phyloP scores from a whole-genome alignment of 345 rosid genomes.

The Euphorbia lathyris region DNA sequence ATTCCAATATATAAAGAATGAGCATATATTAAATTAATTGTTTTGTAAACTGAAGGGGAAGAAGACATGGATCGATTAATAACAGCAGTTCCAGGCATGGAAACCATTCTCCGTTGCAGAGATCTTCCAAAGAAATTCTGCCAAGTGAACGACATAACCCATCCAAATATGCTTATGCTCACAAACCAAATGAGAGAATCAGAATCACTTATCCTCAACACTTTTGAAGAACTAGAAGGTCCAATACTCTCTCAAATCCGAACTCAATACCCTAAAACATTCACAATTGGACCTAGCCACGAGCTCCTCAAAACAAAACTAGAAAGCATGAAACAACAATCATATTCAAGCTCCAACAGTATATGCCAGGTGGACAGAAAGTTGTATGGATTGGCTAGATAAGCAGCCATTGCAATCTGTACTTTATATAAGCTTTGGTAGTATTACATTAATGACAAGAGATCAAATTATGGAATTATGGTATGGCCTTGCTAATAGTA shows the following conservation, averaged over 20 bases:
- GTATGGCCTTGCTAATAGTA: constrained; percentile 26
- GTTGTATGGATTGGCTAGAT: constrained; percentile 45
- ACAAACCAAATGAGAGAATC: constrained; percentile 26
- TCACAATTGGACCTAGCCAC: constrained; percentile 56
- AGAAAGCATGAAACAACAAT: background rate
- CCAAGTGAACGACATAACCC: constrained; percentile 22
- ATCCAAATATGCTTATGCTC: constrained; percentile 16
- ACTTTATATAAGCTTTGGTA: constrained; percentile 48
- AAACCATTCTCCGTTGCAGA: constrained; percentile 35
- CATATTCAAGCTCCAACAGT: constrained; percentile 12
- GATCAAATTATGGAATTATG: background rate
- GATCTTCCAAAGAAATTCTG: constrained; percentile 46
- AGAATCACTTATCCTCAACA: constrained; percentile 40
- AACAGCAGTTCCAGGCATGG: constrained; percentile 41
- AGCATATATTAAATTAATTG: too few species aligned
- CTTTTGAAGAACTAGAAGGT: constrained; percentile 56
- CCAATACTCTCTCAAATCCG: constrained; percentile 45
- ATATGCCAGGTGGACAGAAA: constrained; percentile 36
- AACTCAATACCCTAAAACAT: constrained; percentile 31
- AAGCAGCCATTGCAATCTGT: constrained; percentile 34
- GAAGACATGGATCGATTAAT: constrained; percentile 45
- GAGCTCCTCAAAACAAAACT: constrained; percentile 32
- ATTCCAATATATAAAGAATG: too few species aligned
- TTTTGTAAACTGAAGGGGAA: constrained; percentile 16
- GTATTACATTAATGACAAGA: constrained; percentile 16